Evolutionary conservation across 352 stramenopile genomes (phyloP).

Genomic region (Phytophthora sp.): DNA sequence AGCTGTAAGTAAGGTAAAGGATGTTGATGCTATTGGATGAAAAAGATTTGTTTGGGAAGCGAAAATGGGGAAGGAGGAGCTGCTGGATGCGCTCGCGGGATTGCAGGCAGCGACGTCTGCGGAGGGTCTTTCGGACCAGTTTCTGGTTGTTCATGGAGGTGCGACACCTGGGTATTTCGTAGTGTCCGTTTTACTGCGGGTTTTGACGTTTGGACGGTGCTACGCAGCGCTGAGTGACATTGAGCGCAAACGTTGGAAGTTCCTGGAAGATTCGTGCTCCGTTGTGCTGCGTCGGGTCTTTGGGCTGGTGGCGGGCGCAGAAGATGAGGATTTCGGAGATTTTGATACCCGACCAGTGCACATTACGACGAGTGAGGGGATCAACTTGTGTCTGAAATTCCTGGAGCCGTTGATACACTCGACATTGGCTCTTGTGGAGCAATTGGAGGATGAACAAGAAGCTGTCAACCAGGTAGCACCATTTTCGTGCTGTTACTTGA

Average conservation of each 20-base stretch:
- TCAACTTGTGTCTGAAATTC: conserved; percentile 34
- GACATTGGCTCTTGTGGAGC: conserved; percentile 8
- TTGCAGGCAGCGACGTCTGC: conserved; percentile 31
- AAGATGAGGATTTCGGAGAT: conserved; percentile 7
- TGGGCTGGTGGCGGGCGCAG: conserved; percentile 1
- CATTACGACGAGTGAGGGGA: conserved; percentile 16
- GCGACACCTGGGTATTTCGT: not conserved
- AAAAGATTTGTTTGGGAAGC: not conserved
- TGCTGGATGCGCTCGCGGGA: conserved; percentile 47
- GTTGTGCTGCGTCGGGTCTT: conserved; percentile 47
- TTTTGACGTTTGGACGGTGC: not conserved
- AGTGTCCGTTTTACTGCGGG: not conserved
- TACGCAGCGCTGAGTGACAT: conserved; percentile 57
- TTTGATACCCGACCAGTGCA: not conserved
- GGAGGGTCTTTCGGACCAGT: conserved; percentile 15
- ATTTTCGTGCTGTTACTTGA: too few relatives aligned
- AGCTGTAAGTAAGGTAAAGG: not conserved
- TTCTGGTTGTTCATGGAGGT: conserved; percentile 42
- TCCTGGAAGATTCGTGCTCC: conserved; percentile 70
- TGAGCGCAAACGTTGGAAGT: conserved; percentile 64
- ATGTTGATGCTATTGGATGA: conserved; percentile 22
- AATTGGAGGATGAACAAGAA: conserved; percentile 27
- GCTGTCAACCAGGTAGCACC: conserved; percentile 19
- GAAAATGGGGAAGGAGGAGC: conserved; percentile 52
- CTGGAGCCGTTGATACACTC: conserved; percentile 40